phyloP scores from a whole-genome alignment of 768 basidiomycete species.

The Russula vinacea region DNA sequence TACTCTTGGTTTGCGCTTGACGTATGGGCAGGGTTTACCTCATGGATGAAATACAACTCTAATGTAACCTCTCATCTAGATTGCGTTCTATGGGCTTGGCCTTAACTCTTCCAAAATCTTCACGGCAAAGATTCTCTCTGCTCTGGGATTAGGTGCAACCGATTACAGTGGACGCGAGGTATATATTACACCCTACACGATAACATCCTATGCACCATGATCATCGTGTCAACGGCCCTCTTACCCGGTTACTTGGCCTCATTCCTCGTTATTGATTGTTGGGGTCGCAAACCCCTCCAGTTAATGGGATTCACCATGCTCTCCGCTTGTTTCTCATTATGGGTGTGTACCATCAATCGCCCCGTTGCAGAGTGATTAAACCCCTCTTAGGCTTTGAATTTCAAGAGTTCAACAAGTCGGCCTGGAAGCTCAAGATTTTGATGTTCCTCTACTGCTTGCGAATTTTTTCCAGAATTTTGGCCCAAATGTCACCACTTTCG shows the following conservation, averaged over 20 bases:
- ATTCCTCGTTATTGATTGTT: conserved; percentile 65
- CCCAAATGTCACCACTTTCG: conserved; percentile 45
- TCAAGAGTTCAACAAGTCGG: conserved; percentile 33
- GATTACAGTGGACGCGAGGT: conserved; percentile 34
- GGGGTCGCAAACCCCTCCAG: conserved; percentile 83
- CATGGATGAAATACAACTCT: conserved; percentile 5
- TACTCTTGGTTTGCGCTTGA: conserved; percentile 91
- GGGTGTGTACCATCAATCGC: conserved; percentile 44
- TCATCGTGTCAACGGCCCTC: conserved; percentile 71
- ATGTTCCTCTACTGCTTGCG: conserved; percentile 41
- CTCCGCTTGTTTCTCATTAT: conserved; percentile 63
- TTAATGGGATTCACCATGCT: conserved; percentile 71
- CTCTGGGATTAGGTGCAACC: conserved; percentile 59
- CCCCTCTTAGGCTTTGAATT: conserved; percentile 34
- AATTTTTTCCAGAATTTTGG: conserved; percentile 49
- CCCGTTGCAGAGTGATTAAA: background rate
- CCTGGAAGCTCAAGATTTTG: conserved; percentile 34
- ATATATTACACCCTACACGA: conserved; percentile 57
- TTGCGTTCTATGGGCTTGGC: conserved; percentile 87
- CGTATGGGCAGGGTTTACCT: conserved; percentile 42
- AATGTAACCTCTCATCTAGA: conserved; percentile 38
- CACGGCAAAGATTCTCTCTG: conserved; percentile 41
- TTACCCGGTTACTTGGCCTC: conserved; percentile 75
- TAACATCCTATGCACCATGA: conserved; percentile 66
- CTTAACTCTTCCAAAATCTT: conserved; percentile 80